These are phyloP conservation scores for Cystobasidiaceae sp. DNA, from an alignment of 1,284 basidiomycete species.

Conservation along the genomic window DNA sequence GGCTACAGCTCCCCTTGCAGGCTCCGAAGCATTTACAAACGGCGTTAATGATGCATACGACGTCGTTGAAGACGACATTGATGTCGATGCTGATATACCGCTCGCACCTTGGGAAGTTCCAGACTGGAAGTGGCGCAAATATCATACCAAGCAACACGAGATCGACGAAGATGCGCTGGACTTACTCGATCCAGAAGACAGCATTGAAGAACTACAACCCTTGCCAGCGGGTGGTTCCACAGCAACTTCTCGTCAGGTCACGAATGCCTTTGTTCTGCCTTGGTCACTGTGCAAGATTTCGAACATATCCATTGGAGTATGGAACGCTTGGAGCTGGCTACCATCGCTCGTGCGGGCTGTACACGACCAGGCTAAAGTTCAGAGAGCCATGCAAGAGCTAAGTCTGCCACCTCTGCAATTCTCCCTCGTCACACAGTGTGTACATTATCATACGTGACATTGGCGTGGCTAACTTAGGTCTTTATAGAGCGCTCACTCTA, in stretches of 20 bases:
- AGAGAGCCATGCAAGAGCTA: constrained; percentile 24
- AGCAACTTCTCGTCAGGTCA: constrained; percentile 1
- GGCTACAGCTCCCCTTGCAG: background rate
- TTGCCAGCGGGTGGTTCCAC: constrained; percentile 10
- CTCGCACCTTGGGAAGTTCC: constrained; percentile 22
- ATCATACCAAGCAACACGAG: constrained; percentile 27
- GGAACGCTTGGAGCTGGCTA: constrained; percentile 29
- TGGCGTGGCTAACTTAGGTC: background rate
- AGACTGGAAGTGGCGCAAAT: constrained; percentile 30
- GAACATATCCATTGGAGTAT: constrained; percentile 23
- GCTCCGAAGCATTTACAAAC: background rate
- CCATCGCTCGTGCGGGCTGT: constrained; percentile 17
- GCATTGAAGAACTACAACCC: constrained; percentile 2
- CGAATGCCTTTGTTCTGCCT: constrained; percentile 27
- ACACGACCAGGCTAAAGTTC: constrained; percentile 21
- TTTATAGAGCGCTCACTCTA: background rate
- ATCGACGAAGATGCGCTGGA: constrained; percentile 22
- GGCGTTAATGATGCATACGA: background rate
- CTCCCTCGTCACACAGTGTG: constrained; percentile 20
- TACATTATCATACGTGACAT: background rate
- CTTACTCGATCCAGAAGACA: constrained; percentile 23
- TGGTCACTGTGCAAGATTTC: constrained; percentile 30
- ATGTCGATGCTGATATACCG: constrained; percentile 6
- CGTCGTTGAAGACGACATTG: constrained; percentile 18
- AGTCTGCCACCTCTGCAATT: constrained; percentile 16